Base-by-base conservation (phyloP, 148 eudicot genomes). In the Heliosperma pusillum region DNA sequence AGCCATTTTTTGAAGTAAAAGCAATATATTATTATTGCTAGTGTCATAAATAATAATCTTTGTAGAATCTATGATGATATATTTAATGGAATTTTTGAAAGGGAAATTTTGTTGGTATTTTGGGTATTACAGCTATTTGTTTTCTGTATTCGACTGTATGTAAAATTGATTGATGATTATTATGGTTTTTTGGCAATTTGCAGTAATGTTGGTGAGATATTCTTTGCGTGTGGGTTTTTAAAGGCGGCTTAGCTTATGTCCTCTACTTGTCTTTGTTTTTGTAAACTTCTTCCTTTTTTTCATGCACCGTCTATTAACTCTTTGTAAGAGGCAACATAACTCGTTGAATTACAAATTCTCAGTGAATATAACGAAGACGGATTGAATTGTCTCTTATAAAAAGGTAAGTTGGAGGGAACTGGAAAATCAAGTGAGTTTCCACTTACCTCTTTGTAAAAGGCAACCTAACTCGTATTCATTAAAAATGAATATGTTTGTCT, bases 141-240 rank as follows among this genome's bases (percentile, higher is more conserved):
- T 11, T 24, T 7, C n/a, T 69, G 57, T 69, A 22, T 1, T 21
- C 4, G 17, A 16, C 1, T 21, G 63, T 70, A 22, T 15, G 30
- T 69, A 11, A 12, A 33, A 33, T 69, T 24, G 55, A 24, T 22
- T 11, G 71, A 69, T 67, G 52, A 16, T 3, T 42, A 3, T 6
- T 40, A 29, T 19, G 22, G 11, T 67, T 16, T 36, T 16, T 66
- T 33, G 20, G 47, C 21, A 7, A 68, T 68, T 69, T 21, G n/a
- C n/a, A n/a, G n/a, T n/a, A n/a, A n/a, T n/a, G 19, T 45, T 42
- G 22, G 8, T 70, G 9, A 6, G 36, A 50, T 30, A 47, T 47
- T 70, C 73, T 50, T 70, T 50, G 73, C 73, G 73, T 70, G 60
- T 70, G 59, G 36, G 55, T 21, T 68, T 68, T 42, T 69, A 44